Base-by-base conservation (phyloP, 331 rosid species). In the Phaseolus coccineus region DNA sequence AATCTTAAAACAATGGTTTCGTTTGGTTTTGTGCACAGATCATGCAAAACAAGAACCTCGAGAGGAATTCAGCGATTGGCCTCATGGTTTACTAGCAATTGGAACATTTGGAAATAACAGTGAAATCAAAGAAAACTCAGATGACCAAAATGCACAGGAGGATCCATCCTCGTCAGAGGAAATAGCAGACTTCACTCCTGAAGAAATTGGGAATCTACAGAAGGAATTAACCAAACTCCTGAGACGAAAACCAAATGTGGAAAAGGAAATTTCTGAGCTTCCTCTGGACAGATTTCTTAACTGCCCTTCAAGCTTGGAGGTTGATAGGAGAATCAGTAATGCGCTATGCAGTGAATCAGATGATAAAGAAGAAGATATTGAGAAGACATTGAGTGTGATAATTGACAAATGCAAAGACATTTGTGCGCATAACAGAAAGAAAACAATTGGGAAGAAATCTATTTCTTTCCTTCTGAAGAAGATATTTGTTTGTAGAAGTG, bases 271-370 rank as follows among this genome's bases (percentile, higher is more conserved):
- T 9, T 85, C 90, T 39, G 97, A 93, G 78, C 98, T 96, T 76
- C 97, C 97, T 4, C 75, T 96, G 81, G 98, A 96, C 64, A 91
- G 98, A 84, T 96, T 96, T 81, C 93, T 96, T 52, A 96, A 96
- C 55, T 96, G 98, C 83, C 99, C 99, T 5, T 96, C 99, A 62
- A 96, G 96, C 87, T 84, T 96, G 89, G 98, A 96, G 84, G 97
- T 96, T 8, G 98, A 93, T 81, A 80, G 97, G 78, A 87, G 96
- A 82, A 88, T 83, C 72, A 93, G 97, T 74, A 93, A 84, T 53
- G 86, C 87, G 0, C 87, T 93, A 71, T 84, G 85, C 87, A 85
- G 70, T 25, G 87, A 86, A 51, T 80, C 90, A 7, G 90, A 80
- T 55, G 87, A 79, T 30, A 84, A 77, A 76, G 96, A 95, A 53